Percentiles rank a stretch among this genome's conserved stretches.
Conservation (phyloP, 2,329 filamentous ascomycete genomes). For the Tolypocladium guangdongense region DNA sequence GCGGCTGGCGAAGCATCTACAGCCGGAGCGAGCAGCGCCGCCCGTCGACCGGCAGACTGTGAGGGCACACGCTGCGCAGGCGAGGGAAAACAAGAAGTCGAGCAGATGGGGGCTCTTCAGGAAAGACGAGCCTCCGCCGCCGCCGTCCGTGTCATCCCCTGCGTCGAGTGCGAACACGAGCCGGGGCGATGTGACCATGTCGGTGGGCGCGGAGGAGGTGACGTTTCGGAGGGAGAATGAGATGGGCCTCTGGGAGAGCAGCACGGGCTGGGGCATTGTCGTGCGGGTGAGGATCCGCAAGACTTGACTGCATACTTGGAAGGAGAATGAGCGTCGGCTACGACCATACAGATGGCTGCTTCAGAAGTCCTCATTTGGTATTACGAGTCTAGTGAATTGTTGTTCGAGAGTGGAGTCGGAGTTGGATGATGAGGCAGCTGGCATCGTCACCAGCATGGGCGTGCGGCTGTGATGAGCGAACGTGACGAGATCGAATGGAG, state of each 20-base stretch:
- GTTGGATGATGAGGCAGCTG: too few species aligned
- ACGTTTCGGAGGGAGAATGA: conserved; percentile 40
- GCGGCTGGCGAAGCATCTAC: conserved; percentile 32
- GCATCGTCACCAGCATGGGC: too few species aligned
- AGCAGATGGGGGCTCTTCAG: conserved; percentile 23
- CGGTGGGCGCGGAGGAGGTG: conserved; percentile 32
- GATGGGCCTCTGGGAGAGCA: conserved; percentile 40
- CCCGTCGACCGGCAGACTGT: conserved; percentile 16
- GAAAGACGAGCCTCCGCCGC: conserved; percentile 8
- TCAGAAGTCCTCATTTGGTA: too few species aligned
- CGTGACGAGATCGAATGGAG: too few species aligned
- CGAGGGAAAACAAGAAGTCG: conserved; percentile 13
- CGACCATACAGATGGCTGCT: too few species aligned
- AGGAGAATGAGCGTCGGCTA: too few species aligned
- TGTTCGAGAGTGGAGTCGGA: too few species aligned
- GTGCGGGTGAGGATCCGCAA: conserved; percentile 21
- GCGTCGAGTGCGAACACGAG: background rate
- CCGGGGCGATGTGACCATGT: conserved; percentile 24
- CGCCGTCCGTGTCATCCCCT: background rate
- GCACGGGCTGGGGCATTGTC: conserved; percentile 38
- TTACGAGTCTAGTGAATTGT: too few species aligned
- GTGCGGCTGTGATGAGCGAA: too few species aligned
- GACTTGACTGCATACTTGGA: too few species aligned
- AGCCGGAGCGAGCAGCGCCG: conserved; percentile 18
- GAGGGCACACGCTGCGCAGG: conserved; percentile 17